A percentile compares a stretch with the other conserved stretches of the same genome.
phyloP scores from a whole-genome alignment of 2,329 filamentous ascomycete genomes.

The Neopestalotiopsis clavispora region DNA sequence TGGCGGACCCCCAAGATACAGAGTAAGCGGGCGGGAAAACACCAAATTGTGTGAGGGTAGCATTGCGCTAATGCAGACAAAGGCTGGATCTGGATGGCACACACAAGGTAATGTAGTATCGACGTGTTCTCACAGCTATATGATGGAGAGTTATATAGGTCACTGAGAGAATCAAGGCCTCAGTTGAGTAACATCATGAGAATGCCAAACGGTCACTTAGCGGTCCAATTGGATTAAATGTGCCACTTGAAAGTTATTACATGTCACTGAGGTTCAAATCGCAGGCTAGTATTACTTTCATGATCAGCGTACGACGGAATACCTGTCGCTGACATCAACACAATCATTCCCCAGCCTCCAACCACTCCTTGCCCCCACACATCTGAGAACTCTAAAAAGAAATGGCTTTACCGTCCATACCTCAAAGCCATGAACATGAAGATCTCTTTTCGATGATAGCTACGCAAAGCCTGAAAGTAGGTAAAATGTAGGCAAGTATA shows the following conservation, averaged over 20 bases:
- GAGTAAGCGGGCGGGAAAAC: not conserved
- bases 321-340: not conserved
- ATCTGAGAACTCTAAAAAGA: not conserved
- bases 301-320: not conserved
- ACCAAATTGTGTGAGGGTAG: not conserved
- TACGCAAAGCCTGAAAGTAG: too few relatives aligned
- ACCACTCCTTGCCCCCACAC: not conserved
- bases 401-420: not conserved
- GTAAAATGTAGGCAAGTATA: too few relatives aligned
- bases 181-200: not conserved
- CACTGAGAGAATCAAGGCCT: not conserved
- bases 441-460: too few relatives aligned
- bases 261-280: too few relatives aligned
- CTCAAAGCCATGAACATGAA: too few relatives aligned
- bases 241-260: too few relatives aligned
- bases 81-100: not conserved
- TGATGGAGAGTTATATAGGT: not conserved
- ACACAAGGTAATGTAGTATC: not conserved
- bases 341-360: not conserved
- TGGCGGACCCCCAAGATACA: not conserved
- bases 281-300: not conserved
- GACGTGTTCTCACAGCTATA: not conserved
- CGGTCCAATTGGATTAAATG: too few relatives aligned
- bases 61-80: not conserved
- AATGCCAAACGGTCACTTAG: too few relatives aligned